phyloP scores from a whole-genome alignment of 1,284 basidiomycete species.

The Clitocybe nebularis region DNA sequence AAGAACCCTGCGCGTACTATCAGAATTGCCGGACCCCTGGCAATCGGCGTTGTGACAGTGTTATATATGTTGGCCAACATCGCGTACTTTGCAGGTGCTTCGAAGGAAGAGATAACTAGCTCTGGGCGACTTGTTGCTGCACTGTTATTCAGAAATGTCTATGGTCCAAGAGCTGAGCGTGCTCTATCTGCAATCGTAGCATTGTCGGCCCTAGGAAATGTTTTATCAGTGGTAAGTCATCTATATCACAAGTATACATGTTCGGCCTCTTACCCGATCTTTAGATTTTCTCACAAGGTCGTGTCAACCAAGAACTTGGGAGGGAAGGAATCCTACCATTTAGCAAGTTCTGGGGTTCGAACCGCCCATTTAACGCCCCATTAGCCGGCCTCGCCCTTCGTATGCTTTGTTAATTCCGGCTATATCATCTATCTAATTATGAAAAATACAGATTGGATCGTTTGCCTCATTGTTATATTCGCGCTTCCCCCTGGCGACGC shows the following conservation, averaged over 20 bases:
- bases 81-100: conserved; percentile 27
- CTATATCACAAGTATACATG: neutral
- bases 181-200: conserved; percentile 43
- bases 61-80: conserved; percentile 28
- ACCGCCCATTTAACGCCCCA: conserved; percentile 34
- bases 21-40: conserved; percentile 24
- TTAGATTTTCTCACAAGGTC: conserved; percentile 31
- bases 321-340: conserved; percentile 35
- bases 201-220: conserved; percentile 45
- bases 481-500: conserved; percentile 32
- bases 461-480: conserved; percentile 26
- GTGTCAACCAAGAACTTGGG: conserved; percentile 36
- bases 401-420: conserved; percentile 6
- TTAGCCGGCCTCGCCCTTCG: conserved; percentile 27
- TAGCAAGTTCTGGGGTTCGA: conserved; percentile 32
- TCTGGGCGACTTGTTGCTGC: conserved; percentile 23
- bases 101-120: conserved; percentile 24
- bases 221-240: conserved; percentile 34
- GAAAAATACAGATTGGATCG: conserved; percentile 14
- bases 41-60: conserved; percentile 22
- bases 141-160: conserved; percentile 48
- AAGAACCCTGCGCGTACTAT: conserved; percentile 26
- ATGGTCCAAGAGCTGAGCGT: conserved; percentile 40
- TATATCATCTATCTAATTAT: neutral
- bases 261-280: neutral